These are phyloP conservation scores for Penicillium antarcticum DNA, from an alignment of 495 filamentous ascomycete species.

Conservation along the genomic window DNA sequence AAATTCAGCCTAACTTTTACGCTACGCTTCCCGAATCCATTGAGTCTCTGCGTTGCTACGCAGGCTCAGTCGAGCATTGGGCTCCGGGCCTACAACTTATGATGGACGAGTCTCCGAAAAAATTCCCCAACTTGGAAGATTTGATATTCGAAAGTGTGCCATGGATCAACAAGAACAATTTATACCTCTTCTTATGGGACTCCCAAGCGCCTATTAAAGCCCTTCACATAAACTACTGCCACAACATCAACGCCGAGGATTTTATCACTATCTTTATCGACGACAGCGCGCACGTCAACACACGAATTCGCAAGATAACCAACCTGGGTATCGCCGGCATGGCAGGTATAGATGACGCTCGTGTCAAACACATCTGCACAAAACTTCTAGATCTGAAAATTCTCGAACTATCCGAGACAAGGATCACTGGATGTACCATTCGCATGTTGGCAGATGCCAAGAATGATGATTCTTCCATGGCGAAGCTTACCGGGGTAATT, in stretches of 20 bases:
- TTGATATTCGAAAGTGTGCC: slow-evolving; percentile 29
- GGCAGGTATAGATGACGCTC: slow-evolving; percentile 18
- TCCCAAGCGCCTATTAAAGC: slow-evolving; percentile 23
- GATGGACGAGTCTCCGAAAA: not conserved
- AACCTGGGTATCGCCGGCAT: slow-evolving; percentile 29
- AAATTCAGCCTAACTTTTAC: slow-evolving; percentile 12
- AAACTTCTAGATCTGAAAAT: slow-evolving; percentile 24
- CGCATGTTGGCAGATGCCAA: slow-evolving; percentile 29
- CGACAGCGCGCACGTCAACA: not conserved
- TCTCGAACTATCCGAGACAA: slow-evolving; percentile 34
- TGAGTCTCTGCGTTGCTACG: slow-evolving; percentile 29
- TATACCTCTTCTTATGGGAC: slow-evolving; percentile 16
- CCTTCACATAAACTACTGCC: slow-evolving; percentile 29
- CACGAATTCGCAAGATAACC: slow-evolving; percentile 16
- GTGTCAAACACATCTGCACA: slow-evolving; percentile 9
- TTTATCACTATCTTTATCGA: slow-evolving; percentile 5
- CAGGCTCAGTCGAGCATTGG: slow-evolving; percentile 15
- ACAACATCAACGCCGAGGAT: slow-evolving; percentile 9
- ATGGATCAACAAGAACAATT: slow-evolving; percentile 17
- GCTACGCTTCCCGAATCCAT: slow-evolving; percentile 26
- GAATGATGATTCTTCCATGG: not conserved
- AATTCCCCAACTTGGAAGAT: slow-evolving; percentile 29
- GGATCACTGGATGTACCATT: slow-evolving; percentile 34
- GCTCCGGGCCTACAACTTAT: too few relatives aligned
- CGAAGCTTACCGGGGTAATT: slow-evolving; percentile 24